Base-by-base conservation (phyloP, 768 basidiomycete species). In the Rossbeevera mucosa region DNA sequence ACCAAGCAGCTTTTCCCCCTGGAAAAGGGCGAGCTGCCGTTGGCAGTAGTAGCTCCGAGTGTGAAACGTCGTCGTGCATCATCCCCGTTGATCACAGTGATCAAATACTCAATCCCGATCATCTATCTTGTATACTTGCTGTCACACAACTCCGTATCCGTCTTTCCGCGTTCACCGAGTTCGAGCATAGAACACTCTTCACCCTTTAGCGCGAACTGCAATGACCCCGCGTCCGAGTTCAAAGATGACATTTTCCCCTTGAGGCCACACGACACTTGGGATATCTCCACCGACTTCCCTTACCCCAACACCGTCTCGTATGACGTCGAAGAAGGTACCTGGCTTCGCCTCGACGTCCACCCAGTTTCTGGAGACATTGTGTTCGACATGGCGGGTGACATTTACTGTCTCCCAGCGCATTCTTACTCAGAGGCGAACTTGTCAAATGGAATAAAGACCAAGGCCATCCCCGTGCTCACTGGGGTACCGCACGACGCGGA, bases 231-330 rank as follows among this genome's bases (percentile, higher is more conserved):
- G 25, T 69, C 68, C 40, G 68, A 72, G 21, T 78, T 79, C 73
- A 70, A 71, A 59, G 78, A 79, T 52, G 67, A 87, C 53, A 61
- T 82, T 24, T 89, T 80, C 73, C 86, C 86, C 20, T 66, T 85
- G 22, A 83, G 84, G 29, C 74, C 75, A 33, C 70, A 70, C 6
- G 65, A 72, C 18, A 57, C 68, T 7, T 89, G 85, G 85, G 86
- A 88, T 61, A 88, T 88, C 54, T 87, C 86, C 20, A 86, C 85
- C 20, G 82, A 88, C 70, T 87, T 79, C 58, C 75, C 80, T n/a
- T 79, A 81, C 67, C 81, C 85, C 1, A 80, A 86, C n/a, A 68
- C 67, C 18, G 71, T 88, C 28, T 76, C 79, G 50, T 89, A 83
- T 63, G 81, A 86, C 51, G 86, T 88, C 13, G 72, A 76, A 38